Conservation (phyloP, 2,329 filamentous ascomycete genomes). For the Chalaropsis thielavioides region DNA sequence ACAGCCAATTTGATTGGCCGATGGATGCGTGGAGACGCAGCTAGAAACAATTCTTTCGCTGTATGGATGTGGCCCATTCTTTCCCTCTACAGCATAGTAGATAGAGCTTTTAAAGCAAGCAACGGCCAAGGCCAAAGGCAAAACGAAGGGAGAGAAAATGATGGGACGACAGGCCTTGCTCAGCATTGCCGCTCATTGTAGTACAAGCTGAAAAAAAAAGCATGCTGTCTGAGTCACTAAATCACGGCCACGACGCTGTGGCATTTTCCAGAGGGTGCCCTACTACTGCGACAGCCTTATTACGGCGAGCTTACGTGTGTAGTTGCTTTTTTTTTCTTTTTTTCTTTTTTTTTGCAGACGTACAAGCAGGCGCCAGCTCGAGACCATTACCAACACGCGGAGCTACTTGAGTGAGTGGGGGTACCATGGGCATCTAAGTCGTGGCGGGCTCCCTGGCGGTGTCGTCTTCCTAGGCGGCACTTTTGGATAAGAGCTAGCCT, state of each 20-base stretch:
- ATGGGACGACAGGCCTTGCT: background rate
- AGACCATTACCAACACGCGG: background rate
- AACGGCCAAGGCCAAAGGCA: background rate
- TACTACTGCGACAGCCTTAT: background rate
- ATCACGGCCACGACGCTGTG: background rate
- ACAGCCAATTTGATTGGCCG: background rate
- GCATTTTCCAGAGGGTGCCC: background rate
- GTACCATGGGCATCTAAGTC: background rate
- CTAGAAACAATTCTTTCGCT: background rate
- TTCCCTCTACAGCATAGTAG: background rate
- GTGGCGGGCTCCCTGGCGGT: background rate
- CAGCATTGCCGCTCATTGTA: slow-evolving; percentile 2
- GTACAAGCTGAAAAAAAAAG: background rate
- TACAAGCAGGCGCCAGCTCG: background rate
- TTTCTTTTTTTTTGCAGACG: too few species aligned
- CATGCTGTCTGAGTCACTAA: background rate
- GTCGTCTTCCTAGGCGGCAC: background rate
- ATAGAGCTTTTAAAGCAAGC: background rate
- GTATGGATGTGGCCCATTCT: background rate
- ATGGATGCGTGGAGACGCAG: background rate
- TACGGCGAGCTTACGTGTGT: background rate
- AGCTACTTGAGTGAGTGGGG: slow-evolving; percentile 1
- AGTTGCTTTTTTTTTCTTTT: too few species aligned
- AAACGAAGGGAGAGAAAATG: background rate
- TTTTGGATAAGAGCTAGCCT: background rate